Evolutionary conservation across 1,139 yeast genomes (phyloP).

Genomic region (Blastobotrys illinoisensis): DNA sequence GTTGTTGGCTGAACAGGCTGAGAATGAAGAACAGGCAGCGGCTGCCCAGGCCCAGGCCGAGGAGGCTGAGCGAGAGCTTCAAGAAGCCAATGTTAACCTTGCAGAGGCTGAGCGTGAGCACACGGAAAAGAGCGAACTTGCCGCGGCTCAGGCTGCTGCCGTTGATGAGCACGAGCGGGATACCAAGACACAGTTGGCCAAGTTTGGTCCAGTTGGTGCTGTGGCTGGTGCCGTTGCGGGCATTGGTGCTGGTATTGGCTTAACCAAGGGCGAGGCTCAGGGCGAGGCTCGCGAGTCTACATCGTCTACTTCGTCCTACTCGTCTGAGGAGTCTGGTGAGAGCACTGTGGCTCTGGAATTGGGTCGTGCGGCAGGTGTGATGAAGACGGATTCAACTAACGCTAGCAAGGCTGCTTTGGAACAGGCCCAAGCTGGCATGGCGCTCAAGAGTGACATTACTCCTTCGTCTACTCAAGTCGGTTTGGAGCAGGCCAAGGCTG

Average conservation of each 20-base stretch:
- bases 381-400: neutral
- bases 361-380: neutral
- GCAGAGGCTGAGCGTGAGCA: constrained; percentile 13
- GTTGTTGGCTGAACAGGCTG: constrained; percentile 27
- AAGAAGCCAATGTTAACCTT: constrained; percentile 19
- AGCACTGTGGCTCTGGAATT: neutral
- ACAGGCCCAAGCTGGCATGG: neutral
- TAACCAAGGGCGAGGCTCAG: constrained; percentile 1
- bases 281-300: neutral
- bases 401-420: neutral
- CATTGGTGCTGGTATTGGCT: constrained; percentile 2
- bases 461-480: neutral
- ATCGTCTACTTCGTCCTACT: neutral
- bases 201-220: neutral
- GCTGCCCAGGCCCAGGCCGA: constrained; percentile 19
- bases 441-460: neutral
- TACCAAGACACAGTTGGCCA: neutral
- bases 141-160: constrained; percentile 7
- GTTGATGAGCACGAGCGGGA: constrained; percentile 9
- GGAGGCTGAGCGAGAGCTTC: constrained; percentile 19
- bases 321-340: neutral
- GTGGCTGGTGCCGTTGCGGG: constrained; percentile 1
- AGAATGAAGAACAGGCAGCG: constrained; percentile 22
- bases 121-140: constrained; percentile 4
- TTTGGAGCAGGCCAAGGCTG: neutral